Evolutionary conservation across 2,329 filamentous ascomycete genomes (phyloP), one percentile per base, ranked within the genome.

Genomic region (Penicillium aurantiogriseum): DNA sequence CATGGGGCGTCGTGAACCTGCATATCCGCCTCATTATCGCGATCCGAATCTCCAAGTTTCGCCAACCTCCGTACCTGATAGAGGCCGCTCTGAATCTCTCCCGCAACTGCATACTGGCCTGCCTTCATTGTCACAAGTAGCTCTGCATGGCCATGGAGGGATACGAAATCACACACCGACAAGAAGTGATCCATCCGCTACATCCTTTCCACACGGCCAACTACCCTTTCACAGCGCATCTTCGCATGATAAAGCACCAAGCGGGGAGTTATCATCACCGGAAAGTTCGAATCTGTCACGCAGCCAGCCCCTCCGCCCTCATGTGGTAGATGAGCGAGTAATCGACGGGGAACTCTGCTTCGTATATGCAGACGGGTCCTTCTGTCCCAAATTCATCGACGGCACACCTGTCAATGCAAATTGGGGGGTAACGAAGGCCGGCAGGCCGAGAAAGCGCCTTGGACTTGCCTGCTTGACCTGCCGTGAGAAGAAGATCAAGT

Each of bases 401-500:
- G 92, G 92, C 19, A 90, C 96, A 71, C 82, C 82, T 0, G 91
- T 96, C 51, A 96, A 96, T 71, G 90, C 92, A 1, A 90, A 91
- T 64, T 96, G 92, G 92, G 92, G 92, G 17, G 87, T 96, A 10
- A 96, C 92, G 36, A 96, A 96, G 76, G 92, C 92, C 2, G 92
- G 92, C 15, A 96, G 96, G 77, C 92, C 92, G 47, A 85, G 92
- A 64, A 97, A 97, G 78, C 84, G 92, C 56, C 81, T 96, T 56
- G 92, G 92, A 25, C 92, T 96, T 72, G 91, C 91, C n/a, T 97
- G 92, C 71, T 83, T 96, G 57, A 94, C 91, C 13, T 97, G 92
- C 73, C 85, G 92, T 50, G 92, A 96, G 77, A 97, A 96, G 85
- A 97, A 96, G 81, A 96, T 97, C 78, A 96, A 96, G 75, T 97